Conservation (phyloP, 345 rosid species). For the Eucalyptus cloeziana region DNA sequence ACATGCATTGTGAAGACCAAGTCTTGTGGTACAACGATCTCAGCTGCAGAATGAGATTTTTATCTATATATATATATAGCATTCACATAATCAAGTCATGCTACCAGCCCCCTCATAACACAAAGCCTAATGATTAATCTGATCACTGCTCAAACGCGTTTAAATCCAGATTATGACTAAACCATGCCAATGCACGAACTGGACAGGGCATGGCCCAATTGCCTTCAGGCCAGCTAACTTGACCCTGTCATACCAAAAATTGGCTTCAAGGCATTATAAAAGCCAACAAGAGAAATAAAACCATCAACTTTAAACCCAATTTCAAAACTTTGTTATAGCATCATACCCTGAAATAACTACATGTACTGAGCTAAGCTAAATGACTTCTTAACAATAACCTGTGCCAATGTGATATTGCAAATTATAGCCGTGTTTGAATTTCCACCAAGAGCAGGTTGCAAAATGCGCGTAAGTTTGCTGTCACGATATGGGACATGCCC, state of each 20-base stretch:
- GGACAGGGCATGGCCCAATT: not conserved
- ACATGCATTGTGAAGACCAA: not conserved
- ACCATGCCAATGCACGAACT: not conserved
- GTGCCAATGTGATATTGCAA: constrained; percentile 95
- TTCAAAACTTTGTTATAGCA: not conserved
- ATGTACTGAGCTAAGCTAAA: not conserved
- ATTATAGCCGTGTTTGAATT: constrained; percentile 98
- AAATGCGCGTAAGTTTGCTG: constrained; percentile 93
- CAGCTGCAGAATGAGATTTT: not conserved
- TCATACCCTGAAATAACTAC: not conserved
- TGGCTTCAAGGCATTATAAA: not conserved
- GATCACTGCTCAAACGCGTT: not conserved
- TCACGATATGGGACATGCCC: constrained; percentile 98
- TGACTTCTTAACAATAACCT: constrained; percentile 28
- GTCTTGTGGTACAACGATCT: not conserved
- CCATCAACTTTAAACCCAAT: not conserved
- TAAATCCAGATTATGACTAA: not conserved
- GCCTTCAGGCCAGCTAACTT: not conserved
- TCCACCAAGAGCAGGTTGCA: constrained; percentile 97
- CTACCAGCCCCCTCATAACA: not conserved
- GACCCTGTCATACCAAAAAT: not conserved
- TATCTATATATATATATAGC: not conserved
- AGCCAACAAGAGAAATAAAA: not conserved
- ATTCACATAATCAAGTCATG: not conserved
- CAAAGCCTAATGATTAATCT: not conserved